Conservation (phyloP, 148 eudicot species). For the Rhododendron henanense region DNA sequence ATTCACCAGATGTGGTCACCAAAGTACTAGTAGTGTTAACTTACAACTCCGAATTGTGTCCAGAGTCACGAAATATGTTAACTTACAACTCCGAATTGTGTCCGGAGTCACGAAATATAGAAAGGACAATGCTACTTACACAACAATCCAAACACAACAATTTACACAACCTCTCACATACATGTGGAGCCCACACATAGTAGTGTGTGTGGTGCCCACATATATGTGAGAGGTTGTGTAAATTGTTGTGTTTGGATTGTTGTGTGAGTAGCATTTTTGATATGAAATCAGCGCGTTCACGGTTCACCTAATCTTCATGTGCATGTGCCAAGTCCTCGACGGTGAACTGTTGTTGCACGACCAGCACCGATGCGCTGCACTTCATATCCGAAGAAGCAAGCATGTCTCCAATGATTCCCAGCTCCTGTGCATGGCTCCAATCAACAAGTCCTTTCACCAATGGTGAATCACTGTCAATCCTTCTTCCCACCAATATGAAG, state of each 20-base stretch:
- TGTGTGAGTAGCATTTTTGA: no score
- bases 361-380: slow-evolving; percentile 10
- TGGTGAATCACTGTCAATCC: slow-evolving; percentile 3
- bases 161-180: no score
- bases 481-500: slow-evolving; percentile 14
- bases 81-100: no score
- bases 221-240: no score
- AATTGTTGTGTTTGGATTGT: no score
- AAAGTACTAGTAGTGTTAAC: no score
- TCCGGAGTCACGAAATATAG: background rate
- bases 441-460: slow-evolving; percentile 12
- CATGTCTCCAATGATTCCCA: slow-evolving; percentile 20
- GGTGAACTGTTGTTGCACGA: slow-evolving; percentile 17
- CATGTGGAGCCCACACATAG: no score
- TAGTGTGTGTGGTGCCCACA: no score
- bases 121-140: background rate
- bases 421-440: slow-evolving; percentile 13
- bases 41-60: no score
- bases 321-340: slow-evolving; percentile 3
- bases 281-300: background rate
- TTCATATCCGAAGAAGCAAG: slow-evolving; percentile 21
- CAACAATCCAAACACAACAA: no score
- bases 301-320: background rate
- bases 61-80: no score
- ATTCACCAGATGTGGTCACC: no score